These are phyloP conservation scores for Pyracantha coccinea DNA, from an alignment of 331 rosid species.

Conservation along the genomic window DNA sequence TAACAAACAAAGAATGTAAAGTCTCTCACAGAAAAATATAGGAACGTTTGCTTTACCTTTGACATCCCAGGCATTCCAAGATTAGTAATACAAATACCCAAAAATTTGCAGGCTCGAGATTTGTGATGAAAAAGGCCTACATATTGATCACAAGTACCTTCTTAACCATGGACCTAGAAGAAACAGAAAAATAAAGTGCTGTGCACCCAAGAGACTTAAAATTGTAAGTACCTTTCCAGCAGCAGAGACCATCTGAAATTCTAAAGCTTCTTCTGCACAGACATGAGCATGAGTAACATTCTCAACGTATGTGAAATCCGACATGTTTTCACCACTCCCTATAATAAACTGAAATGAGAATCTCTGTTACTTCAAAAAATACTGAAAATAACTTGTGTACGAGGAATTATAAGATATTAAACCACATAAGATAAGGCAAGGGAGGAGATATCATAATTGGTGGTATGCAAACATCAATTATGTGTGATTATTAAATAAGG, in stretches of 20 bases:
- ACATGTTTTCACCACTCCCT: conserved; percentile 69
- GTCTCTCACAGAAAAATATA: background rate
- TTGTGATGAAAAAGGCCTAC: conserved; percentile 84
- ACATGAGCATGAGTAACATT: conserved; percentile 80
- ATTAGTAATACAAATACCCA: conserved; percentile 57
- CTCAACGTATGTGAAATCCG: conserved; percentile 76
- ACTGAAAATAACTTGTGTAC: conserved; percentile 11
- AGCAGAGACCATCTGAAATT: conserved; percentile 50
- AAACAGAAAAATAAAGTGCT: background rate
- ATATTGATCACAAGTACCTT: conserved; percentile 12
- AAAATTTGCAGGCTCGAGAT: conserved; percentile 65
- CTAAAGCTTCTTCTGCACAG: conserved; percentile 80
- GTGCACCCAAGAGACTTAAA: conserved; percentile 2
- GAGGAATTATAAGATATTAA: conserved; percentile 6
- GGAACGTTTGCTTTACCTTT: conserved; percentile 45
- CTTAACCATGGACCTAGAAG: conserved; percentile 12
- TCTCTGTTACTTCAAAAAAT: conserved; percentile 43
- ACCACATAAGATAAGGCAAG: conserved; percentile 2
- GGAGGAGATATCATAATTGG: background rate
- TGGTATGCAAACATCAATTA: background rate
- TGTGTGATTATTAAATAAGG: background rate
- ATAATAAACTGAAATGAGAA: conserved; percentile 77
- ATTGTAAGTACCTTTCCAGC: conserved; percentile 69
- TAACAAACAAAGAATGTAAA: background rate
- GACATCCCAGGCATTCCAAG: conserved; percentile 65